These are phyloP conservation scores for Aristolochia contorta DNA, from an alignment of 164 flowering plant species.

Conservation along the genomic window DNA sequence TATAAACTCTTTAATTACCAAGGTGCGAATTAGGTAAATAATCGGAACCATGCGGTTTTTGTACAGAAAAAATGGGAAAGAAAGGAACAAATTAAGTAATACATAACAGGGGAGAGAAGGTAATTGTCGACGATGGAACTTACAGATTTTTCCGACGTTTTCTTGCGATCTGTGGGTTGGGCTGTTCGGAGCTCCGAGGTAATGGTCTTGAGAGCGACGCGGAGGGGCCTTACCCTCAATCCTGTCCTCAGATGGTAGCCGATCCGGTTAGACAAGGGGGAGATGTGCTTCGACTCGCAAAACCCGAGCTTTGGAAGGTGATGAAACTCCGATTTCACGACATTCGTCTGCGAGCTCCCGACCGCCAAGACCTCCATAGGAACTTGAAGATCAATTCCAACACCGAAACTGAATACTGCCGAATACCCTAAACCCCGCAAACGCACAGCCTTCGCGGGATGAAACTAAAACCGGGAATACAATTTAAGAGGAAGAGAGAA, in stretches of 20 bases:
- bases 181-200: constrained; percentile 11
- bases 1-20: no score
- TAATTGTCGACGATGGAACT: constrained; percentile 3
- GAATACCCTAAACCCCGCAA: neutral
- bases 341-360: constrained; percentile 32
- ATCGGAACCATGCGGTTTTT: neutral
- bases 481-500: no score
- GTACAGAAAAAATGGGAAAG: neutral
- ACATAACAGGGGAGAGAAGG: neutral
- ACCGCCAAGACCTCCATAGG: constrained; percentile 54
- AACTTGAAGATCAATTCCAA: neutral
- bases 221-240: constrained; percentile 19
- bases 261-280: constrained; percentile 8
- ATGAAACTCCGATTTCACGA: constrained; percentile 11
- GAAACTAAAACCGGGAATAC: no score
- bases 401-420: neutral
- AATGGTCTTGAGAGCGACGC: constrained; percentile 26
- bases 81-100: neutral
- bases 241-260: constrained; percentile 18
- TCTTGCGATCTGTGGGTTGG: constrained; percentile 7
- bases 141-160: constrained; percentile 20
- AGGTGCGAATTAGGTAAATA: no score
- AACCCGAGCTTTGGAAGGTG: constrained; percentile 20
- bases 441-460: neutral
- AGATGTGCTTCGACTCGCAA: constrained; percentile 10